Evolutionary conservation across 805 yeast species (phyloP).

Genomic region (Starmerella khaoyaiensis): DNA sequence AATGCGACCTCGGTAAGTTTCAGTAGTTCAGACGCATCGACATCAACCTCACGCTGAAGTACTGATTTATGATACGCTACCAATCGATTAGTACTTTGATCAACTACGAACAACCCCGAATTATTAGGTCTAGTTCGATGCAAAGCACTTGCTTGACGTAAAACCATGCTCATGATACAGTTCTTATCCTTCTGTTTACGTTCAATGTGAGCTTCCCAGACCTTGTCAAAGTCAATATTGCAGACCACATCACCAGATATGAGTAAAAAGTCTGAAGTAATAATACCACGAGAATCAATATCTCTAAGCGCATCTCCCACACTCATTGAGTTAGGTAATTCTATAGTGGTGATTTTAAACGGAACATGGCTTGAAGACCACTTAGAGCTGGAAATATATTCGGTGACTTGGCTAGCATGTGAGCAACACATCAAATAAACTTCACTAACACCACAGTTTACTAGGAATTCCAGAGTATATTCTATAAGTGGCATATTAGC

Average conservation of each 20-base stretch:
- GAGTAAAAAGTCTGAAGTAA: conserved; percentile 77
- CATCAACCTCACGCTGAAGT: conserved; percentile 30
- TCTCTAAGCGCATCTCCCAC: conserved; percentile 98
- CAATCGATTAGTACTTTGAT: conserved; percentile 60
- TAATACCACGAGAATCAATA: conserved; percentile 77
- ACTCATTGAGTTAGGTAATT: conserved; percentile 75
- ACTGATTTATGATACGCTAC: conserved; percentile 60
- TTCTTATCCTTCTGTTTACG: conserved; percentile 69
- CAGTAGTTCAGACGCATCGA: conserved; percentile 43
- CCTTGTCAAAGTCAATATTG: conserved; percentile 66
- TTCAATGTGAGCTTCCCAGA: conserved; percentile 57
- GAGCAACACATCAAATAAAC: conserved; percentile 82
- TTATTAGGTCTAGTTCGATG: conserved; percentile 76
- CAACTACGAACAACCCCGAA: conserved; percentile 64
- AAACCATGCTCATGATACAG: conserved; percentile 87
- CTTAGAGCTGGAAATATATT: conserved; percentile 48
- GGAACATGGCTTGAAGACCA: conserved; percentile 49
- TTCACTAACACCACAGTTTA: conserved; percentile 79
- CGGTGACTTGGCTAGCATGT: conserved; percentile 79
- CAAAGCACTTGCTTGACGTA: conserved; percentile 68
- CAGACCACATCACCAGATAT: conserved; percentile 95
- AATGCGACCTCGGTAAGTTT: conserved; percentile 59
- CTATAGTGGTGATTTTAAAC: conserved; percentile 62
- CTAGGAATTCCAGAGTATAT: conserved; percentile 86
- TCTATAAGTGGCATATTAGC: conserved; percentile 91